phyloP scores from a whole-genome alignment of 164 flowering plant genomes.

The Umbilicus rupestris region DNA sequence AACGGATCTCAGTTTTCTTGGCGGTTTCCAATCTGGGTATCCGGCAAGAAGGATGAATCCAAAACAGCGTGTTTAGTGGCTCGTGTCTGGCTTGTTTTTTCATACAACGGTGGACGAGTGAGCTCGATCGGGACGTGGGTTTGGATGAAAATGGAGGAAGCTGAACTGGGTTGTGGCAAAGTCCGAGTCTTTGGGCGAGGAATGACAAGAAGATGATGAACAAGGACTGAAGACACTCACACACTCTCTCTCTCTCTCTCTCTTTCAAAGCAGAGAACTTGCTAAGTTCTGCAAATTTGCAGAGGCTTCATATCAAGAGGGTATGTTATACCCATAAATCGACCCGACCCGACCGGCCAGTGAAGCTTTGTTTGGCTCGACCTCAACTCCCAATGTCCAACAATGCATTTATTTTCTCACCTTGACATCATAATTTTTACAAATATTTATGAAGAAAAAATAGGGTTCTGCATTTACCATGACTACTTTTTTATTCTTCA shows the following conservation, averaged over 20 bases:
- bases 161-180: neutral
- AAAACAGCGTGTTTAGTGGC: conserved; percentile 15
- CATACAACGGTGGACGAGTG: neutral
- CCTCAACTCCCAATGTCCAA: neutral
- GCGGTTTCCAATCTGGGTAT: conserved; percentile 21
- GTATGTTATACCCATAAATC: neutral
- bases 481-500: neutral
- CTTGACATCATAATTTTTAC: neutral
- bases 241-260: conserved; percentile 3
- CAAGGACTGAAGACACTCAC: neutral
- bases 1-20: conserved; percentile 18
- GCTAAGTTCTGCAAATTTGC: neutral
- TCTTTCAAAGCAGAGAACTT: neutral
- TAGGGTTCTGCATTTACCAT: neutral
- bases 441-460: neutral
- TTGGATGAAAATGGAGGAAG: neutral
- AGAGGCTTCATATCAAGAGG: neutral
- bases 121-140: conserved; percentile 1
- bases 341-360: conserved; percentile 3
- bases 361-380: no score
- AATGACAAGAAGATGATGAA: neutral
- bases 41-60: conserved; percentile 10
- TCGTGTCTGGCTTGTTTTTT: neutral
- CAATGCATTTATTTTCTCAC: conserved; percentile 4
- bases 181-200: neutral